Evolutionary conservation across 2,329 filamentous ascomycete species (phyloP), one percentile per base, ranked within the genome.

Genomic region (Didymosphaeria variabile): DNA sequence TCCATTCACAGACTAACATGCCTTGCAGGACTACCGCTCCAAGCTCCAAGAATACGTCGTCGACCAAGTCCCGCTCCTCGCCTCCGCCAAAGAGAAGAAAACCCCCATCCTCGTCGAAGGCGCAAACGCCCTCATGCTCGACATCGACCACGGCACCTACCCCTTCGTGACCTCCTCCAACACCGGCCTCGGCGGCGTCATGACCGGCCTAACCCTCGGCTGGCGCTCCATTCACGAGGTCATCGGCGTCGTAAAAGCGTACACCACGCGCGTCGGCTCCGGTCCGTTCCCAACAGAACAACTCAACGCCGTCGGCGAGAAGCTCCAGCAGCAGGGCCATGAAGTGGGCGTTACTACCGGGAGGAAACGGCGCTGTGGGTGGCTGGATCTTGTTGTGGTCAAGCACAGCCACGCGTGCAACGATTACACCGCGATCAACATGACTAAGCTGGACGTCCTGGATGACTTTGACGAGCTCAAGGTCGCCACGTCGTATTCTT

Each of bases 401-500:
- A 89, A 90, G 75, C 91, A 90, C 81, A 88, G 85, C 10, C 77
- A 83, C 62, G 80, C 83, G 50, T 82, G 90, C 75, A 91, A 91
- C 80, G 84, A 89, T 80, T 91, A 91, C 79, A 88, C 87, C 0
- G 78, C 82, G 47, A 79, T 89, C 69, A 89, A 90, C 79, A 79
- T 89, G 59, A 89, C 87, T 59, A 89, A 89, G 78, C 84, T 91
- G 23, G 89, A 92, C 68, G 84, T 93, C 40, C 83, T 93, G 17
- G 91, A 93, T 74, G 86, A 86, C 34, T 93, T 97, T 75, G 83
- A 86, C 10, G 89, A 88, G 71, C 86, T 96, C 79, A 91, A 93
- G 77, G 83, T 92, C 54, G 91, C 90, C 19, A 86, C 90, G 15
- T 88, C 87, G 2, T 97, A 97, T 80, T 81, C 81, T 13, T 67